Base-by-base conservation (phyloP, 352 stramenopile species). In the Thraustochytrium striatum region DNA sequence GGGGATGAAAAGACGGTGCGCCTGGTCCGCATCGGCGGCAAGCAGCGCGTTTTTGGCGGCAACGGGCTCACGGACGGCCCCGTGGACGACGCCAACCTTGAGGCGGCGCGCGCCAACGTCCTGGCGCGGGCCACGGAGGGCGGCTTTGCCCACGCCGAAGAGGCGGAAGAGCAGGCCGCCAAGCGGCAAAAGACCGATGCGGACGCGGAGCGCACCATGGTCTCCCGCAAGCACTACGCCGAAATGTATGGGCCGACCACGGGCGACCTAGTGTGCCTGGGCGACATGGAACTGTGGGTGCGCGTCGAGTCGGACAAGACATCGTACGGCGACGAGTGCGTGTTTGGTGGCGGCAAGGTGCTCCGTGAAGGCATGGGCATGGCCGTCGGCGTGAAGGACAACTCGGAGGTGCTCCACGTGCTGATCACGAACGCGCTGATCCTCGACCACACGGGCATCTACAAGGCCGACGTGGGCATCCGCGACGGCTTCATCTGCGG, bases 391-490 rank as follows among this genome's bases (percentile, higher is more conserved):
- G 82, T 85, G 28, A 82, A 73, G 9, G 69, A 85, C 0, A 25
- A 80, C 25, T 57, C 53, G 41, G 78, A 89, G n/a, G 89, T 91
- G 9, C 85, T 98, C 53, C 94, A 98, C 84, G 92, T 87, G 28
- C 95, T 98, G 78, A 97, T 98, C 86, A 98, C 94, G 57, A 98
- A 98, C 83, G 95, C 94, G 0, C 85, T 98, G 5, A 93, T 98
- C 84, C 81, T 98, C 33, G 94, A 98, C 87, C 94, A 92, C 80
- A 91, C 91, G 3, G 94, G 93, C 36, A 94, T 97, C 69, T 92
- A 97, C 86, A 98, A 98, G 85, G 93, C 93, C 8, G 95, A 98
- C 79, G 87, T 98, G 70, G 95, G 95, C 5, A 91, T 98, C 69
- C 97, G 97, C 83, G 87, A 95, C 38, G 93, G 92, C 33, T 69